Evolutionary conservation across 768 basidiomycete genomes (phyloP).

Genomic region (Lentinula guzmanii): DNA sequence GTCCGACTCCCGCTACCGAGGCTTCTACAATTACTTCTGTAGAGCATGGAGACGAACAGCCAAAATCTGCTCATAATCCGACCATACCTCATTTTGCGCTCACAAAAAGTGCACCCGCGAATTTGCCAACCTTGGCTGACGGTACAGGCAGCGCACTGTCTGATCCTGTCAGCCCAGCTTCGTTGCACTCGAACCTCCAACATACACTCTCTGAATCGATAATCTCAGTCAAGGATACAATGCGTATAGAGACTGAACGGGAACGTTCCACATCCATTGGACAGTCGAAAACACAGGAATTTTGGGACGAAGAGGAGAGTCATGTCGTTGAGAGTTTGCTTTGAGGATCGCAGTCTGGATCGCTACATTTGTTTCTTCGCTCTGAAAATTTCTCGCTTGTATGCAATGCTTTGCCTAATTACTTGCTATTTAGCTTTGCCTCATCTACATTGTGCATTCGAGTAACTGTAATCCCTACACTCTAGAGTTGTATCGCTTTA

Average conservation of each 20-base stretch:
- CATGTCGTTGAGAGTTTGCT: not conserved
- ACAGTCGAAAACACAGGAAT: not conserved
- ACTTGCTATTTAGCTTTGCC: not conserved
- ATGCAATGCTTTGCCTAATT: not conserved
- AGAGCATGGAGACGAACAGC: not conserved
- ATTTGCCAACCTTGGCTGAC: not conserved
- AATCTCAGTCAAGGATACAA: not conserved
- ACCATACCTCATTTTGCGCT: not conserved
- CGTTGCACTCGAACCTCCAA: not conserved
- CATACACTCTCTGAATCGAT: not conserved
- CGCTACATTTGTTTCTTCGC: not conserved
- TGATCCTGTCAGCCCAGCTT: not conserved
- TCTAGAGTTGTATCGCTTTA: not conserved
- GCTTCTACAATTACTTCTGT: not conserved
- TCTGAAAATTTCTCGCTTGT: not conserved
- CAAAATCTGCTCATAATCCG: not conserved
- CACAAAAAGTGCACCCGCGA: not conserved
- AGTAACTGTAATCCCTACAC: not conserved
- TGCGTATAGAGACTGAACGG: not conserved
- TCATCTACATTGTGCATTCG: not conserved
- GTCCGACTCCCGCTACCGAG: not conserved
- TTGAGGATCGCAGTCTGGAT: not conserved
- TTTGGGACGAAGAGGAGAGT: not conserved
- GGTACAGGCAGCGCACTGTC: too few species aligned
- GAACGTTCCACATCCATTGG: not conserved